Evolutionary conservation across 352 stramenopile genomes (phyloP), one percentile per base, ranked within the genome.

Genomic region (Aphanomyces invadans): DNA sequence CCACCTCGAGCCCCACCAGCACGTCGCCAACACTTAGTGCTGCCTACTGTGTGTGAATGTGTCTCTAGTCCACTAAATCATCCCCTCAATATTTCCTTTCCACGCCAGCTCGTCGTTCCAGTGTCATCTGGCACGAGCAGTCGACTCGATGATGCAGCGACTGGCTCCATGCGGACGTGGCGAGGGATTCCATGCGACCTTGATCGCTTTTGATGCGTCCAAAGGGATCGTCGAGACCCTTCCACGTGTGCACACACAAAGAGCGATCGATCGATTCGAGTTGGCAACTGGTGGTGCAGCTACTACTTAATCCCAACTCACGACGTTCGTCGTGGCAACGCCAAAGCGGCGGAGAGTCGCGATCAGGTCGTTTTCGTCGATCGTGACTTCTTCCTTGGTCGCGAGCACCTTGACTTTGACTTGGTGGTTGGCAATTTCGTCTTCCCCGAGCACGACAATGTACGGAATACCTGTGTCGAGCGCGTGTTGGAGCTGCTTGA

Each of bases 381-480:
- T 81, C 51, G 77, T 88, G 56, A 88, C 72, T 60, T 98, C 89
- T 68, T 99, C 95, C 68, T 96, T 92, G 23, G 89, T 92, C 23
- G 75, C 74, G 71, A 99, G 95, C 73, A 98, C 90, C 78, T 99
- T 99, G 51, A 99, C 82, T 77, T 98, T 98, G 49, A 98, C 95
- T 63, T 95, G 83, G 36, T 81, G 81, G 51, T 96, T 88, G 71
- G 90, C 87, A 33, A 98, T 71, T 76, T 99, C 97, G 57, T 98
- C 91, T 64, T 98, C 95, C 39, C 97, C 97, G 42, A 99, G 76
- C 48, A 99, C 92, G 11, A 99, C 90, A 89, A 99, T 98, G 82
- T 94, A 98, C 29, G 95, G 96, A 57, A 98, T 99, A 28, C 90
- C 86, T 36, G 80, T 73, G 69, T 98, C 92, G 46, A 99, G 80